Percentiles rank a stretch among this genome's conserved stretches.
phyloP scores from a whole-genome alignment of 2,329 filamentous ascomycete species.

The Colletotrichum brevisporum region DNA sequence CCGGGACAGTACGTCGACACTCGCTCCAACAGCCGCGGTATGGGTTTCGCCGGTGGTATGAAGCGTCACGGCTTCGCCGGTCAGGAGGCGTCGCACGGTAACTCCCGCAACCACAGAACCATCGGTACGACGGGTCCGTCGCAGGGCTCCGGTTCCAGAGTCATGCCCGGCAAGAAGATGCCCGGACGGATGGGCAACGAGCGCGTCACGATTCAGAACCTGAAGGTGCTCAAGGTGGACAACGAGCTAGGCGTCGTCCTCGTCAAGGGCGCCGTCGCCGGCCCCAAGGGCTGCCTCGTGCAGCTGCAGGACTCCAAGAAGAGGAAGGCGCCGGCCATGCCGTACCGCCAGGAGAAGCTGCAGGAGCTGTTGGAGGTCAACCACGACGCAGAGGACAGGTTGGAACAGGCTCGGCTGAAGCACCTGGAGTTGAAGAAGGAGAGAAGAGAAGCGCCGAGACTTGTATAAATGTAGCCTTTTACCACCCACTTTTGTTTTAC shows the following conservation, averaged over 20 bases:
- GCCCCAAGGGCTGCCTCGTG: conserved; percentile 88
- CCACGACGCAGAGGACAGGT: conserved; percentile 58
- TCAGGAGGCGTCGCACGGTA: conserved; percentile 94
- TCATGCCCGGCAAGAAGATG: conserved; percentile 98
- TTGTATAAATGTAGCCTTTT: conserved; percentile 22
- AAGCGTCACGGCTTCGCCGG: conserved; percentile 93
- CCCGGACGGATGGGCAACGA: conserved; percentile 94
- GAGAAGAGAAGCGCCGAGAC: conserved; percentile 46
- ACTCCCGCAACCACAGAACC: conserved; percentile 92
- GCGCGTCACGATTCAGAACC: conserved; percentile 89
- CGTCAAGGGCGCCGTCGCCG: conserved; percentile 87
- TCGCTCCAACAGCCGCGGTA: conserved; percentile 82
- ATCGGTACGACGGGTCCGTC: conserved; percentile 91
- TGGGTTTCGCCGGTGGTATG: conserved; percentile 98
- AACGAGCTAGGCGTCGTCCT: conserved; percentile 88
- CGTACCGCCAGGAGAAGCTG: conserved; percentile 63
- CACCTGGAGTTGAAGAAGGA: conserved; percentile 69
- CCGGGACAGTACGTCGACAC: conserved; percentile 93
- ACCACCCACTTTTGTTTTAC: conserved; percentile 14
- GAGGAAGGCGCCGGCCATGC: conserved; percentile 73
- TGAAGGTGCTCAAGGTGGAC: conserved; percentile 91
- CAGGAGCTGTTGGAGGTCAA: conserved; percentile 61
- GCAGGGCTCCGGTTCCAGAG: conserved; percentile 92
- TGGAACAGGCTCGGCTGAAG: conserved; percentile 63
- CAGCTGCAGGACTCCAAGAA: conserved; percentile 92